Evolutionary conservation across 1,284 basidiomycete species (phyloP), one percentile per base, ranked within the genome.

Genomic region (Bjerkandera adusta): DNA sequence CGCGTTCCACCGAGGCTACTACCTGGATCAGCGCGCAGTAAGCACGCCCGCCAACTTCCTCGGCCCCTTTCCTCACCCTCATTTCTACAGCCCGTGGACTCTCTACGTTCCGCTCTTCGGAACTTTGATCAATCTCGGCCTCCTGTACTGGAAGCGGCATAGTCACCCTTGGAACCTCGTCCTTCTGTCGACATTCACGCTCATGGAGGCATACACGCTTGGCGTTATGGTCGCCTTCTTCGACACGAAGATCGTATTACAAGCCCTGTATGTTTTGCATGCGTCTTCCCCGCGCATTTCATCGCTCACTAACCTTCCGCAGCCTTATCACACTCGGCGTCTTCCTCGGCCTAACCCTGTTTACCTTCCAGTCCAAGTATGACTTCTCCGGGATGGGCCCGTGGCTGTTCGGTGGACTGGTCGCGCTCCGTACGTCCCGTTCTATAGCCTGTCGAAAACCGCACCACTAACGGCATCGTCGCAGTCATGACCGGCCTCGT

Each of bases 101-200:
- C 79, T 90, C 67, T 89, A 86, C 59, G 66, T 90, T 15, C 81
- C 88, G 15, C 69, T 91, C 21, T 76, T 92, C 54, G 85, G 81
- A 22, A 84, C 87, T 15, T 66, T 94, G 33, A 64, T 89, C 59
- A 85, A 84, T 52, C 79, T 94, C 36, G 83, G 83, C 3, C 66
- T 90, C 36, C 72, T 92, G 12, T 93, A 81, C 71, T 92, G 87
- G 86, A 92, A 94, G 67, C 84, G 92, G 51, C 89, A 92, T 68
- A 82, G 76, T 61, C 83, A 90, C 62, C 91, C 92, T 12, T 70
- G 78, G 64, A 96, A 96, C 68, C 73, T 93, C 43, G 69, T 87
- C 41, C 72, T 95, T 12, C 73, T 96, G 30, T 77, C 80, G 20
- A 76, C 82, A 0, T 93, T 92, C 67, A 93, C 91, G 5, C 58